Evolutionary conservation across 2,329 filamentous ascomycete species (phyloP), one percentile per base, ranked within the genome.

Genomic region (Fusarium sulawesiense): DNA sequence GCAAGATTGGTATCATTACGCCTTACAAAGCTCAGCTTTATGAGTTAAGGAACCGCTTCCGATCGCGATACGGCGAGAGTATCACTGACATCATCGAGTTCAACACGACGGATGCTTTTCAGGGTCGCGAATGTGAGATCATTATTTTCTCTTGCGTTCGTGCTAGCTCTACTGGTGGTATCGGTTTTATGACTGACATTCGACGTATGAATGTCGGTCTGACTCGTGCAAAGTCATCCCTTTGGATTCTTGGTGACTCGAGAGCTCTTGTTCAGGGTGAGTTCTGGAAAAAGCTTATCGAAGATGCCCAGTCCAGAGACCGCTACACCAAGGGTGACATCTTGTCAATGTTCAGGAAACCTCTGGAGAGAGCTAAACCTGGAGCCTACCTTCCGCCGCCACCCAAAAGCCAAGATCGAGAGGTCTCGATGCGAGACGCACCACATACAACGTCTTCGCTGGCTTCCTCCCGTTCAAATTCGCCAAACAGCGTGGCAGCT

Each of bases 141-240:
- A 98, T 99, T 79, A 98, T 99, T 70, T 99, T 99, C 83, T 98
- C 96, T 42, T 99, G 97, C 80, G 96, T 99, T 66, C 91, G 96
- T 82, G 95, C 96, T 23, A 95, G 92, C 30, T 89, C 93, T n/a
- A 92, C 91, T 10, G 92, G 92, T n/a, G 94, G 95, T 75, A 97
- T 99, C 76, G 96, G 96, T 86, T 99, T 99, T 88, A 91, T 99
- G 87, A 92, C 93, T 57, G 96, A 99, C 79, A 97, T 99, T 77
- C 90, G 96, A 63, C 95, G 96, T 86, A 98, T 99, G 97, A 99
- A 99, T 80, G 96, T 99, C 76, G 96, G 96, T 83, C 85, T 99
- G 64, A 99, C 96, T 23, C 92, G 96, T 84, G 97, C 96, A 7
- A 98, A 97, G 80, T 97, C 93, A 12, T 98, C 95, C 34, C 86